Evolutionary conservation across 805 yeast species (phyloP), one percentile per base, ranked within the genome.

Genomic region (Hanseniaspora singularis): DNA sequence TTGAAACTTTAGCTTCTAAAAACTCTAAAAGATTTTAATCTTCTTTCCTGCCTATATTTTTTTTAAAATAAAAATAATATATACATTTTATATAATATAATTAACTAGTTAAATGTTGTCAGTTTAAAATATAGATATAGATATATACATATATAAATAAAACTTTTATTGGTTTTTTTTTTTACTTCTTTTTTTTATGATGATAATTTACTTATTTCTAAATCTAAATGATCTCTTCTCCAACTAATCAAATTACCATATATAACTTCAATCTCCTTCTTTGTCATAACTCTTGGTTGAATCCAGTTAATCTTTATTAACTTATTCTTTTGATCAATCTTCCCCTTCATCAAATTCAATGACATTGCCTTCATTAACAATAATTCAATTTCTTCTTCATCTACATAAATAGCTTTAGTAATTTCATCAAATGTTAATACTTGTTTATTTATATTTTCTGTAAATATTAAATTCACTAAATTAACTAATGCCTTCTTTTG

Each of bases 401-500:
- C 60, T 43, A 83, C 63, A 36, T 79, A 71, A 1, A 92, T 79
- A 32, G 89, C 85, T 12, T 68, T 63, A 32, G 89, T 75, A 43
- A 92, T 82, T 53, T 81, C 85, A 28, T 69, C 66, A 58, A 88
- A 92, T 26, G 78, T 67, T 50, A 92, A 70, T 27, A 76, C 72
- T 64, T 94, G 80, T 20, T 36, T 42, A n/a, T 32, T 42, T 54
- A 77, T 78, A 38, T 81, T 76, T 40, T 87, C 76, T 28, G 92
- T 68, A 58, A 89, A 89, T 15, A 92, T 81, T 52, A 85, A 72
- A 68, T 89, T 97, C 54, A 86, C 79, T 52, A 92, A 72, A 23
- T 96, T 77, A 85, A 87, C 87, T 50, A 94, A 76, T 60, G 95
- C 84, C 52, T 92, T 81, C 64, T 92, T 92, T 64, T 87, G 95